Evolutionary conservation across 1,284 basidiomycete species (phyloP), one percentile per base, ranked within the genome.

Genomic region (Apiotrichum gamsii): DNA sequence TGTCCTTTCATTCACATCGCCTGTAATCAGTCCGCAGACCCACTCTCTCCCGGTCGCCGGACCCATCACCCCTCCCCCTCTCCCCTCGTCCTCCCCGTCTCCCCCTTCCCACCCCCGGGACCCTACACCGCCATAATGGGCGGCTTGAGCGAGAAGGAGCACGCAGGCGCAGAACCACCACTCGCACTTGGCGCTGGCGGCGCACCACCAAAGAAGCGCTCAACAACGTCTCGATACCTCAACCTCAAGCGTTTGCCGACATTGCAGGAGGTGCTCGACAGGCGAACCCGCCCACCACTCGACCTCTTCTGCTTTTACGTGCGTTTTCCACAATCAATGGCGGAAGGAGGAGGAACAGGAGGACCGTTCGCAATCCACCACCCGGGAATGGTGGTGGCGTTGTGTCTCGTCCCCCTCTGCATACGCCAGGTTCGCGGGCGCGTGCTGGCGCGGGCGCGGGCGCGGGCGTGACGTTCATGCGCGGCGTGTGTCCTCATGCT

Each of bases 261-360:
- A 11, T 85, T 90, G 58, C 82, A 82, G 21, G 88, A 93, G 74
- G 88, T 91, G 39, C 78, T 94, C 23, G 86, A 86, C 21, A 77
- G 89, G 58, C 79, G 85, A 62, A 97, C 94, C 11, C 77, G 87
- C 52, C 88, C 94, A 0, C 94, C 94, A 10, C 90, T 97, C 34
- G 94, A 98, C 76, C 78, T 97, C 43, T 96, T 94, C 77, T 95
- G 94, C 84, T 95, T 95, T 78, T 97, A 97, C 55, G 89, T 91
- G 65, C 70, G 84, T 82, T 5, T n/a, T 19, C 13, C 36, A 21
- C 10, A 14, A 9, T 34, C 19, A n/a, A n/a, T n/a, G n/a, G n/a
- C n/a, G n/a, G n/a, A n/a, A n/a, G n/a, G n/a, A n/a, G n/a, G n/a
- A n/a, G n/a, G n/a, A n/a, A n/a, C n/a, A n/a, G n/a, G n/a, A n/a